A percentile compares a stretch with the other conserved stretches of the same genome.
These are phyloP conservation scores for Leccinum truebloodii DNA, from an alignment of 768 basidiomycete species.

Conservation along the genomic window DNA sequence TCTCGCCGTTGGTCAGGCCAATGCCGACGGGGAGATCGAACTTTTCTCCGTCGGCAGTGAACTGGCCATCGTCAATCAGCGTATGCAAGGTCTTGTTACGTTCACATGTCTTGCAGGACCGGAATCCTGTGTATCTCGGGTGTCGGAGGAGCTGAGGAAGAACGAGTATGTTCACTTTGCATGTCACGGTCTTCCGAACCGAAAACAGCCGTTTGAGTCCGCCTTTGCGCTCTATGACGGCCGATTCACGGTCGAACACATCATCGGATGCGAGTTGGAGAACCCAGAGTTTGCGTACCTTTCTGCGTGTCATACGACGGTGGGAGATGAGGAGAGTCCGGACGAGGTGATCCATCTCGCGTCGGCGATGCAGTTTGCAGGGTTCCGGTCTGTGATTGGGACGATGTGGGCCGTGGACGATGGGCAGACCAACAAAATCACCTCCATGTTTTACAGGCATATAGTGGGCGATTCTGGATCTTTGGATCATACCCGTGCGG, in stretches of 20 bases:
- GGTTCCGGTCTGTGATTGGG: background rate
- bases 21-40: background rate
- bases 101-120: background rate
- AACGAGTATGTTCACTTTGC: background rate
- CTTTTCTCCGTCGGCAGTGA: background rate
- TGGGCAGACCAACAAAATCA: background rate
- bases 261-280: background rate
- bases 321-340: background rate
- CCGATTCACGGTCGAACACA: background rate
- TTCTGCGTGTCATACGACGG: background rate
- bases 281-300: background rate
- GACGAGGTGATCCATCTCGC: background rate
- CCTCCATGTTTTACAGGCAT: background rate
- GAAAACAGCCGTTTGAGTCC: background rate
- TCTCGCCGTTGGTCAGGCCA: background rate
- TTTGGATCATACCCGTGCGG: background rate
- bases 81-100: background rate
- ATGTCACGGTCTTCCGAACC: background rate
- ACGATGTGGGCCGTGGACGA: background rate
- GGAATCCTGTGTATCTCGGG: background rate
- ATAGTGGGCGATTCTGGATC: background rate
- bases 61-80: background rate
- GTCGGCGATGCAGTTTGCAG: background rate
- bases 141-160: background rate
- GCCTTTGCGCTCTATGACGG: background rate